Percentiles rank a stretch among this genome's conserved stretches.
phyloP scores from a whole-genome alignment of 345 rosid species.

The Aethionema arabicum region DNA sequence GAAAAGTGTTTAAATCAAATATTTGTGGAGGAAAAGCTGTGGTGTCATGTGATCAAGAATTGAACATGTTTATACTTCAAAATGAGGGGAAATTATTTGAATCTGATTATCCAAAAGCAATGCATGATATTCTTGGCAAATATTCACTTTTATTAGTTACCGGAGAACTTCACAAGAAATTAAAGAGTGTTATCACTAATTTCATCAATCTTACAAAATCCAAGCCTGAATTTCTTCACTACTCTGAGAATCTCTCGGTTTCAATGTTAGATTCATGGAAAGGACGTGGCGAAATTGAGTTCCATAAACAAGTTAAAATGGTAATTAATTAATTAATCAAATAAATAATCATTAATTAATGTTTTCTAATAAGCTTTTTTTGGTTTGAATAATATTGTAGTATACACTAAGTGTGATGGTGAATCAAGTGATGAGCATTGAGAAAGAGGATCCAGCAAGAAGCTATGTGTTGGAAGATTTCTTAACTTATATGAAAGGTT shows the following conservation, averaged over 20 bases:
- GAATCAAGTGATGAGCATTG: conserved; percentile 66
- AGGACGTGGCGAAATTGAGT: conserved; percentile 41
- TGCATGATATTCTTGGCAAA: conserved; percentile 75
- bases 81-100: conserved; percentile 74
- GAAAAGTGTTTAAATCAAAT: conserved; percentile 75
- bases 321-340: conserved; percentile 31
- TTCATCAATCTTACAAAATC: conserved; percentile 57
- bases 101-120: conserved; percentile 66
- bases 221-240: conserved; percentile 43
- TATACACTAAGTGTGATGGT: conserved; percentile 65
- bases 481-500: conserved; percentile 77
- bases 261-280: conserved; percentile 74
- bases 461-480: conserved; percentile 56
- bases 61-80: conserved; percentile 77
- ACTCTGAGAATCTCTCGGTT: conserved; percentile 47
- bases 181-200: conserved; percentile 50
- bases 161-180: conserved; percentile 75
- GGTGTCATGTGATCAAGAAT: conserved; percentile 79
- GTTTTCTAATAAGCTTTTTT: no score
- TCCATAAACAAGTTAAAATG: conserved; percentile 57
- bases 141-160: conserved; percentile 54
- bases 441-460: conserved; percentile 57
- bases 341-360: no score
- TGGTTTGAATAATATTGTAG: conserved; percentile 42
- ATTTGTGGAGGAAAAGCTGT: conserved; percentile 76